A percentile compares a stretch with the other conserved stretches of the same genome.
Conservation (phyloP, 495 filamentous ascomycete genomes). For the Annulohypoxylon stygium region DNA sequence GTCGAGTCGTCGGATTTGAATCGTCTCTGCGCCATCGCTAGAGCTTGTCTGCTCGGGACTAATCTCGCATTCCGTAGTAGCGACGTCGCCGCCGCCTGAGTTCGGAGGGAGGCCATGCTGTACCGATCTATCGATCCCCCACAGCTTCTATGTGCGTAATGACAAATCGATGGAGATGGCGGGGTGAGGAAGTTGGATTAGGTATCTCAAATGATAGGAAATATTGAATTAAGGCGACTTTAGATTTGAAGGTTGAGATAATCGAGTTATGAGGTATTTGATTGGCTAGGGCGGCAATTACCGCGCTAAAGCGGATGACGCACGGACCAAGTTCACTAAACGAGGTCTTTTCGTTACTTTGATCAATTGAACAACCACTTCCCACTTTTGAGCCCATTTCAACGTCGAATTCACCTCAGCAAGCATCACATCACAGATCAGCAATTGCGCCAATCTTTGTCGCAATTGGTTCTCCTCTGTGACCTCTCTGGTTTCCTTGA, state of each 20-base stretch:
- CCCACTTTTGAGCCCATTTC: constrained; percentile 50
- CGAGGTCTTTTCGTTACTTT: constrained; percentile 55
- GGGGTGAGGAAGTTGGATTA: not conserved
- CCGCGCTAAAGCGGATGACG: constrained; percentile 23
- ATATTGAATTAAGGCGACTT: constrained; percentile 34
- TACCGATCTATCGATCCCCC: constrained; percentile 1
- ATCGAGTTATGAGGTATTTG: constrained; percentile 37
- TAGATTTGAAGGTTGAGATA: constrained; percentile 33
- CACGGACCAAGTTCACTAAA: constrained; percentile 29
- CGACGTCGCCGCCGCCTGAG: constrained; percentile 58
- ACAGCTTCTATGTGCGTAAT: not conserved
- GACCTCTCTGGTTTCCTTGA: constrained; percentile 31
- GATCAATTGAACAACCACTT: constrained; percentile 38
- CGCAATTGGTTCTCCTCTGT: constrained; percentile 46
- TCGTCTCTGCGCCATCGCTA: constrained; percentile 60
- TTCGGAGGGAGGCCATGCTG: constrained; percentile 60
- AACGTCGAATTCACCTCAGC: constrained; percentile 38
- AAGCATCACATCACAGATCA: constrained; percentile 42
- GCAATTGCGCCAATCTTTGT: constrained; percentile 45
- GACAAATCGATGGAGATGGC: constrained; percentile 16
- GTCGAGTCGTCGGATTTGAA: constrained; percentile 58
- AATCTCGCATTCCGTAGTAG: constrained; percentile 60
- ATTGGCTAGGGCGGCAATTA: constrained; percentile 49
- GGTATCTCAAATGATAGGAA: constrained; percentile 11
- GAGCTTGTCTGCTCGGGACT: constrained; percentile 49